Percentiles rank a stretch among this genome's conserved stretches.
Evolutionary conservation across 2,329 filamentous ascomycete species (phyloP).

Genomic region (Cladosporium halotolerans): DNA sequence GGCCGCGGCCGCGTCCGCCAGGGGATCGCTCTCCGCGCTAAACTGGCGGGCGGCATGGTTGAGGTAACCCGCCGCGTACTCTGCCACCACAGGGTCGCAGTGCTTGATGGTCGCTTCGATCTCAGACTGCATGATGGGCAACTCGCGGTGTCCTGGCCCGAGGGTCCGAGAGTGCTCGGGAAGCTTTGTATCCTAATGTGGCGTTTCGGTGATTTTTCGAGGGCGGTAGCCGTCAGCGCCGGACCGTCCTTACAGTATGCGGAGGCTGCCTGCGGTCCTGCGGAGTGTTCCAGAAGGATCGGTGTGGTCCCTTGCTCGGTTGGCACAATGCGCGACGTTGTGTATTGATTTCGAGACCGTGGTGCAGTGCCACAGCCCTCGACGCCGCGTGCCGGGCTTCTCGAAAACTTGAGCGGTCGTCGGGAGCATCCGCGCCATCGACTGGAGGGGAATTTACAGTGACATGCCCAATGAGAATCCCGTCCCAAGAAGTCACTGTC

Average conservation of each 20-base stretch:
- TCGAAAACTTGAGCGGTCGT: no score
- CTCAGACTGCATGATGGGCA: conserved; percentile 30
- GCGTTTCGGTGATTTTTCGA: conserved; percentile 1
- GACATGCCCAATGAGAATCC: no score
- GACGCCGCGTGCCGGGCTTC: neutral
- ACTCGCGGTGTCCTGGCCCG: neutral
- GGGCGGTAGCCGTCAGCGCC: no score
- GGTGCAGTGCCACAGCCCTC: neutral
- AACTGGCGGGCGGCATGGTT: conserved; percentile 85
- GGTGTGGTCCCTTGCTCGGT: neutral
- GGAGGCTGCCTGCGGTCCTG: neutral
- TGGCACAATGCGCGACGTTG: conserved; percentile 6
- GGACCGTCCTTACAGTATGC: no score
- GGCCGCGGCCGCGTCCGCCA: conserved; percentile 75
- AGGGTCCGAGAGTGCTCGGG: neutral
- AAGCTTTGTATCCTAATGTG: conserved; percentile 2
- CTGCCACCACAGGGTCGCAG: conserved; percentile 33
- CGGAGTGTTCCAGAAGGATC: conserved; percentile 7
- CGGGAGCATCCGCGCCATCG: no score
- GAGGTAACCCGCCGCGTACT: conserved; percentile 68
- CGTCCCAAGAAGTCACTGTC: no score
- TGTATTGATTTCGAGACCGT: neutral
- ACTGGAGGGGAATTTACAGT: no score
- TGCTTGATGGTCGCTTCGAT: conserved; percentile 31
- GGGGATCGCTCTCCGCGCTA: conserved; percentile 68